These are phyloP conservation scores for Fomitopsis palustris DNA, from an alignment of 1,284 basidiomycete species.

Conservation along the genomic window DNA sequence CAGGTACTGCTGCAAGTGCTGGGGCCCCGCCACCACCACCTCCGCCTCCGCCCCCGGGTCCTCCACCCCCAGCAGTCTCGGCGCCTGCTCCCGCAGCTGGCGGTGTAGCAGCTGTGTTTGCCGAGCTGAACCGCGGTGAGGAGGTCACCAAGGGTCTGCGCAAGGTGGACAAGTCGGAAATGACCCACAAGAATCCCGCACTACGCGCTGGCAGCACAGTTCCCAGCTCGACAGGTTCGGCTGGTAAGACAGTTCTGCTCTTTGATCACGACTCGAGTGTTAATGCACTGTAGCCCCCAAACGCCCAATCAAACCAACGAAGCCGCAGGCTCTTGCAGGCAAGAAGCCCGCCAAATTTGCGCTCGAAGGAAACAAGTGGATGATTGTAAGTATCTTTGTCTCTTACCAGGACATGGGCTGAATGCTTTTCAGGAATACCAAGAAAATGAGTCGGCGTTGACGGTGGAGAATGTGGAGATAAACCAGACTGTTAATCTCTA, in stretches of 20 bases:
- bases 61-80: constrained; percentile 38
- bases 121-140: constrained; percentile 87
- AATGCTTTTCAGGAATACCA: constrained; percentile 74
- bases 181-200: constrained; percentile 98
- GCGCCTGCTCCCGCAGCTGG: constrained; percentile 40
- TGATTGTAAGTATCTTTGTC: constrained; percentile 57
- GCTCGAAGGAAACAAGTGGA: constrained; percentile 94
- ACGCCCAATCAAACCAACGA: constrained; percentile 73
- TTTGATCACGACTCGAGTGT: no score
- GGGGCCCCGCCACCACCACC: constrained; percentile 43
- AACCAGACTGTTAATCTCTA: constrained; percentile 90
- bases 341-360: constrained; percentile 94
- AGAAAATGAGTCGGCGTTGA: constrained; percentile 77
- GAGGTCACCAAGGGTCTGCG: constrained; percentile 88
- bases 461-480: constrained; percentile 78
- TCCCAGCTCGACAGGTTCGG: constrained; percentile 34
- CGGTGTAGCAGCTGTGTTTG: constrained; percentile 88
- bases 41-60: constrained; percentile 52
- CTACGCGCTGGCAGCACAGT: constrained; percentile 70
- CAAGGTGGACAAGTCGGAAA: constrained; percentile 94
- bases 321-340: constrained; percentile 74
- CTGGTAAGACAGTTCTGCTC: constrained; percentile 9
- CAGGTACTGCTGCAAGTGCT: constrained; percentile 30
- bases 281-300: constrained; percentile 39
- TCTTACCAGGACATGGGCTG: not conserved